These are phyloP conservation scores for Amauroascus verrucosus DNA, from an alignment of 2,329 filamentous ascomycete genomes.

Conservation along the genomic window DNA sequence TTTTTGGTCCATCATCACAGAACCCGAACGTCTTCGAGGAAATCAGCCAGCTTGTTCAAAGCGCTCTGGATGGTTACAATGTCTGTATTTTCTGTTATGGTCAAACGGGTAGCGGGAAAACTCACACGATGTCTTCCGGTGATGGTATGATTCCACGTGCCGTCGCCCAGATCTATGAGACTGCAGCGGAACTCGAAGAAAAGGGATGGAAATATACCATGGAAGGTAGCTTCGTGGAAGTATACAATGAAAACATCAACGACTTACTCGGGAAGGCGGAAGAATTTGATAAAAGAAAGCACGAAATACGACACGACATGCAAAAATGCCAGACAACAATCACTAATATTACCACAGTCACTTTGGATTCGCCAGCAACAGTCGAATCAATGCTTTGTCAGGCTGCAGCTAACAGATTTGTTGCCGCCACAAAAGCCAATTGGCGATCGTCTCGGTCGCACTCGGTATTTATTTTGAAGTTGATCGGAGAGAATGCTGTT, in stretches of 20 bases:
- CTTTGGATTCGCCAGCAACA: constrained; percentile 65
- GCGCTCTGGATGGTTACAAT: constrained; percentile 92
- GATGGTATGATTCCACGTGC: constrained; percentile 95
- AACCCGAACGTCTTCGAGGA: constrained; percentile 90
- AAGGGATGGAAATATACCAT: constrained; percentile 93
- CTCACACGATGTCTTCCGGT: constrained; percentile 80
- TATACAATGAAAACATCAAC: constrained; percentile 96
- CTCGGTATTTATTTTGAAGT: constrained; percentile 81
- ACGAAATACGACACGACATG: constrained; percentile 82
- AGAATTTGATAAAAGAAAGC: constrained; percentile 66
- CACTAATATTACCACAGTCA: constrained; percentile 65
- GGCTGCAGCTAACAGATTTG: constrained; percentile 76
- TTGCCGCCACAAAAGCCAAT: constrained; percentile 95
- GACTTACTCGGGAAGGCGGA: constrained; percentile 69
- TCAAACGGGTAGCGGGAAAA: constrained; percentile 95
- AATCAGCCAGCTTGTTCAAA: constrained; percentile 93
- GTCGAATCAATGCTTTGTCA: constrained; percentile 70
- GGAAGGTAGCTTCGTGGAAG: constrained; percentile 91
- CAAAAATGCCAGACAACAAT: constrained; percentile 71
- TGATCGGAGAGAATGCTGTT: constrained; percentile 56
- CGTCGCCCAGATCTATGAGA: constrained; percentile 86
- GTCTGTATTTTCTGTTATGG: constrained; percentile 99
- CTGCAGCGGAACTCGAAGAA: constrained; percentile 68
- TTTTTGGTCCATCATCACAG: constrained; percentile 66
- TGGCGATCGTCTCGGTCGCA: constrained; percentile 89